A percentile compares a stretch with the other conserved stretches of the same genome.
Conservation (phyloP, 805 yeast species). For the Ogataea haglerorum region DNA sequence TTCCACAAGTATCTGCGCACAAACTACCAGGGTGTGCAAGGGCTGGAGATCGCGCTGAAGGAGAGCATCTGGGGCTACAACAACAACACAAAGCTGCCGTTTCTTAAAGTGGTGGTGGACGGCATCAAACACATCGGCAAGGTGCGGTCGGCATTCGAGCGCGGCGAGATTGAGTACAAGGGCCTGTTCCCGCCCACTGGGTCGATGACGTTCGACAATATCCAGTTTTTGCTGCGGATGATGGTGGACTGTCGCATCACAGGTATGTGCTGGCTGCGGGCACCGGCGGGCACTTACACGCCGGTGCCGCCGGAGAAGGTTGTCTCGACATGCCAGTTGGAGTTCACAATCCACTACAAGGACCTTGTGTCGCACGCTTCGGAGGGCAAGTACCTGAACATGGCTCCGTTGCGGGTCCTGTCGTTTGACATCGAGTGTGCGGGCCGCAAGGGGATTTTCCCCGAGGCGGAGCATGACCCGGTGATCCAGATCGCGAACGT, state of each 20-base stretch:
- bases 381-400: conserved; percentile 89
- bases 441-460: conserved; percentile 94
- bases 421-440: conserved; percentile 99
- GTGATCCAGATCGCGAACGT: conserved; percentile 98
- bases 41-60: conserved; percentile 62
- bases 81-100: conserved; percentile 74
- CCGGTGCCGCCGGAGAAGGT: conserved; percentile 36
- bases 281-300: conserved; percentile 70
- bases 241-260: conserved; percentile 92
- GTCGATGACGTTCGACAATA: conserved; percentile 80
- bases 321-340: conserved; percentile 82
- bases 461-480: conserved; percentile 90
- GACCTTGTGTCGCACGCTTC: conserved; percentile 77
- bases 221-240: conserved; percentile 77
- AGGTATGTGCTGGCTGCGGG: conserved; percentile 96
- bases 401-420: conserved; percentile 89
- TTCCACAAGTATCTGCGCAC: conserved; percentile 46
- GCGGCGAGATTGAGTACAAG: conserved; percentile 68
- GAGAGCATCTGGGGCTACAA: conserved; percentile 94
- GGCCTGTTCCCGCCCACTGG: conserved; percentile 59
- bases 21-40: conserved; percentile 55
- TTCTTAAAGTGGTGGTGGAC: conserved; percentile 66
- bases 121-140: conserved; percentile 66
- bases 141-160: conserved; percentile 77
- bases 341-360: conserved; percentile 63